These are phyloP conservation scores for Novymonas esmeraldas DNA, from an alignment of 208 protist genomes.

Conservation along the genomic window DNA sequence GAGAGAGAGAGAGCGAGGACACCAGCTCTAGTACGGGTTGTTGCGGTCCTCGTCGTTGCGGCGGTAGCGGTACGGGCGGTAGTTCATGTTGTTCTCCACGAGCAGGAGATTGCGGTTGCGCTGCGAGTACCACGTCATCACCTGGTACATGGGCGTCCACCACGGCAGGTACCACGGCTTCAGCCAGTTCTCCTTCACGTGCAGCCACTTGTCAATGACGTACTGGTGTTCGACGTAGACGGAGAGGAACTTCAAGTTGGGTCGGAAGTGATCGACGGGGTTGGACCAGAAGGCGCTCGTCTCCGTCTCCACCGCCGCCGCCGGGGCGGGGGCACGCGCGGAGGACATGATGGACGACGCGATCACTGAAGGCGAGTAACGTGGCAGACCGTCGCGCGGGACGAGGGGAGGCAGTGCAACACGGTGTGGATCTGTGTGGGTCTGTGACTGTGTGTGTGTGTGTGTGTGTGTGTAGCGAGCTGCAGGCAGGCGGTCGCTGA, in stretches of 20 bases:
- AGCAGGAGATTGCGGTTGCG: constrained; percentile 90
- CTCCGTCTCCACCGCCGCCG: constrained; percentile 36
- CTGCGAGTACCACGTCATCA: constrained; percentile 83
- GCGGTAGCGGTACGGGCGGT: constrained; percentile 88
- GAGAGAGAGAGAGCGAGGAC: background rate
- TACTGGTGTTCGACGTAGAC: constrained; percentile 88
- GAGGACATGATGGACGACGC: constrained; percentile 40
- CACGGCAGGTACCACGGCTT: constrained; percentile 85
- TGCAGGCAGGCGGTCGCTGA: too few relatives aligned
- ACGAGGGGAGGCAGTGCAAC: too few relatives aligned
- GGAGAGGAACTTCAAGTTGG: constrained; percentile 87
- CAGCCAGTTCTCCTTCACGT: constrained; percentile 82
- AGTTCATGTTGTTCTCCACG: constrained; percentile 92
- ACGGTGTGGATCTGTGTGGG: too few relatives aligned
- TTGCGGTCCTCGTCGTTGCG: constrained; percentile 91
- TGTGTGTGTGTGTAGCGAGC: too few relatives aligned
- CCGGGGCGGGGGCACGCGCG: constrained; percentile 26
- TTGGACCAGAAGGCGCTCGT: constrained; percentile 83
- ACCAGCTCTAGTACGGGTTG: constrained; percentile 88
- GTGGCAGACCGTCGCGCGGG: too few relatives aligned
- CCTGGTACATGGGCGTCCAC: constrained; percentile 88
- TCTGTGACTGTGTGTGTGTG: too few relatives aligned
- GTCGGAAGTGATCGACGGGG: constrained; percentile 91
- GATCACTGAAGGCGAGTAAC: too few relatives aligned
- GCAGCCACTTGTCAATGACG: constrained; percentile 79